Evolutionary conservation across 129 eudicot genomes (phyloP).

Genomic region (Flaveria ramosissima): DNA sequence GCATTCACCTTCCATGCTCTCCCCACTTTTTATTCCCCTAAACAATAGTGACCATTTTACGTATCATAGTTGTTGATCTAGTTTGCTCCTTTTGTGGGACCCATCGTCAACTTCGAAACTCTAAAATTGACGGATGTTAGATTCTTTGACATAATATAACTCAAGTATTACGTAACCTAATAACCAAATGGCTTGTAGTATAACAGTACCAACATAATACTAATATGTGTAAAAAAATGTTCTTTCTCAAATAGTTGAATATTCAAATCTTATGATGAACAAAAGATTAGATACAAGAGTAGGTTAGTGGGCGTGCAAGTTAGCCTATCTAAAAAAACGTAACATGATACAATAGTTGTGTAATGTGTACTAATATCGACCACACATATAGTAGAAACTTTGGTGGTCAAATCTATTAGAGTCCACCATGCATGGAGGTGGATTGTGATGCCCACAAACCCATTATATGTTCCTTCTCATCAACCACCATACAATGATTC

Average conservation of each 20-base stretch:
- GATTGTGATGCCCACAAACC: conserved; percentile 37
- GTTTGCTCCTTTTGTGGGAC: background rate
- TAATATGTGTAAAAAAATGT: too few relatives aligned
- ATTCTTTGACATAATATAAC: background rate
- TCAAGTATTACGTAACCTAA: background rate
- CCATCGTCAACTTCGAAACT: background rate
- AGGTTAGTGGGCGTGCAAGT: too few relatives aligned
- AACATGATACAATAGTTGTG: background rate
- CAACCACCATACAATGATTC: conserved; percentile 28
- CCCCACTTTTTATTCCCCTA: background rate
- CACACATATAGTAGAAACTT: background rate
- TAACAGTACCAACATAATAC: too few relatives aligned
- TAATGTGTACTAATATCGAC: conserved; percentile 25
- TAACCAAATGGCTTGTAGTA: too few relatives aligned
- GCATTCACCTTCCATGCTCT: background rate
- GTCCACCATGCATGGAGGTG: conserved; percentile 32
- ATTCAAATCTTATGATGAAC: too few relatives aligned
- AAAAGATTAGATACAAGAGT: too few relatives aligned
- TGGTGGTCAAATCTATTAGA: conserved; percentile 23
- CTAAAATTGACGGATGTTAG: background rate
- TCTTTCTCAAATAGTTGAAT: too few relatives aligned
- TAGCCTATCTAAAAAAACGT: background rate
- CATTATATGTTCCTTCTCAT: conserved; percentile 31
- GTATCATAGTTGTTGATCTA: background rate
- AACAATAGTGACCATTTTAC: background rate